Base-by-base conservation (phyloP, 2,329 filamentous ascomycete species). In the Xylaria multiplex region DNA sequence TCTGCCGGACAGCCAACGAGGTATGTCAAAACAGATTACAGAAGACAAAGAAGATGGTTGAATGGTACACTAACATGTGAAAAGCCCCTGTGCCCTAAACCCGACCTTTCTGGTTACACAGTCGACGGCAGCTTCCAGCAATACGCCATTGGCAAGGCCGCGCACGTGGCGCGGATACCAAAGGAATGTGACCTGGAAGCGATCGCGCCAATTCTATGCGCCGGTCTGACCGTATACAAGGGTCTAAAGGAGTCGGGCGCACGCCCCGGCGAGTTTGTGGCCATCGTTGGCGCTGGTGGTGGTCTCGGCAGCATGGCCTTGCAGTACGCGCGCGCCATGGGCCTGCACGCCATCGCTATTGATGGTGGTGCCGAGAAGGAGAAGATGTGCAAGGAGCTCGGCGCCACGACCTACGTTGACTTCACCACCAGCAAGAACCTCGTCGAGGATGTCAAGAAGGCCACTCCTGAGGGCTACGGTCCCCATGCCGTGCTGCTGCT, bases 101-200 rank as follows among this genome's bases (percentile, higher is more conserved):
- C 92, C 30, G 82, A 86, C 42, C 87, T 97, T 46, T 96, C 93
- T 0, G 95, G 95, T 63, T 97, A 96, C 86, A 96, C 93, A 4
- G 93, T 97, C 77, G 92, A 97, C 78, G 94, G 94, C 37, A 90
- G 90, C 48, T 97, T 97, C 86, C 94, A 97, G 84, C 90, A 97
- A 83, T 97, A 97, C 83, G 88, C 87, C 78, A 88, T 97, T 72
- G 93, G 90, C 72, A 96, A 97, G 80, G 93, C 93, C 16, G 88
- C 91, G 19, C 92, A 97, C 79, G 89, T 96, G 16, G 92, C 93
- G 32, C 89, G 90, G 72, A 90, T 97, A 70, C 91, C 92, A 71
- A 91, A 94, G 79, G 88, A 91, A 16, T 86, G 90, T 68, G 83
- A 88, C 65, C 88, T 97, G 50, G 93, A 94, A 76, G 88, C 88